These are phyloP conservation scores for Solanum chacoense DNA, from an alignment of 305 asterid species.

Conservation along the genomic window DNA sequence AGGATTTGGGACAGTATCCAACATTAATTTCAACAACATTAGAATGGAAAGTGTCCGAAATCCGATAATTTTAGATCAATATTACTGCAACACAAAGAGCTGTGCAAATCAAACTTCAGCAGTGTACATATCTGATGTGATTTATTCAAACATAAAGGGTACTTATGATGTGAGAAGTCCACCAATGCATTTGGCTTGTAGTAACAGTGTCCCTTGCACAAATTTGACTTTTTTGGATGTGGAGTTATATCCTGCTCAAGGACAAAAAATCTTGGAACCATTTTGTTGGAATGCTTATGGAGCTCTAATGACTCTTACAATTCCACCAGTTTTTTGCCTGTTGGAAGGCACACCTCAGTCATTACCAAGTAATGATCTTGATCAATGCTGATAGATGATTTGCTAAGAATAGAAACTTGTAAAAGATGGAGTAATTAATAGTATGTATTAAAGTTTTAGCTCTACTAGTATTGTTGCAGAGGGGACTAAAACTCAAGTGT, in stretches of 20 bases:
- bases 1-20: conserved; percentile 60
- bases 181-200: conserved; percentile 72
- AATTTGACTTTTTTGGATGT: conserved; percentile 48
- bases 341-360: conserved; percentile 43
- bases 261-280: conserved; percentile 39
- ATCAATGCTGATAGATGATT: conserved; percentile 26
- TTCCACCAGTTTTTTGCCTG: conserved; percentile 72
- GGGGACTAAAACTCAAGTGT: background rate
- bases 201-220: conserved; percentile 66
- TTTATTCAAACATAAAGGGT: conserved; percentile 53
- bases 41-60: conserved; percentile 74
- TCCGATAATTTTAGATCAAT: conserved; percentile 79
- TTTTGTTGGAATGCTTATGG: conserved; percentile 90
- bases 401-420: background rate
- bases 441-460: background rate
- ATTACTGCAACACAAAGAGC: conserved; percentile 42
- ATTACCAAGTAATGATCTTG: conserved; percentile 28
- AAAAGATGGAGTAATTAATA: background rate
- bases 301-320: conserved; percentile 22
- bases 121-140: conserved; percentile 40
- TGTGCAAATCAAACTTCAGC: conserved; percentile 70
- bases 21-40: conserved; percentile 40
- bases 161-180: conserved; percentile 76
- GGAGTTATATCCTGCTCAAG: conserved; percentile 55
- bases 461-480: background rate